Conservation (phyloP, 2,329 filamentous ascomycete species). For the Mycogone perniciosa region DNA sequence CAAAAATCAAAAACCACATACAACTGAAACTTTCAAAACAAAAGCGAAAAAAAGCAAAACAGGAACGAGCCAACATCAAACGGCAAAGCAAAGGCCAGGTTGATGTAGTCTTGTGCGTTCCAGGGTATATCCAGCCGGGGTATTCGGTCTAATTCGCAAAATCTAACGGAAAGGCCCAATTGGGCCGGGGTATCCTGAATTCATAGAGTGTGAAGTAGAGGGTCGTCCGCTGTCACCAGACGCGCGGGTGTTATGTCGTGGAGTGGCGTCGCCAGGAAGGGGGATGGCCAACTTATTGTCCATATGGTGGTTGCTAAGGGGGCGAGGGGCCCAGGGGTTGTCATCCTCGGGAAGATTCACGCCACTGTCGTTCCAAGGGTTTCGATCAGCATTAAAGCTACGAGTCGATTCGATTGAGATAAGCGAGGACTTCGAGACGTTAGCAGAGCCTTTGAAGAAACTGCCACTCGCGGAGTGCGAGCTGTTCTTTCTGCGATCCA, state of each 20-base stretch:
- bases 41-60: conserved; percentile 17
- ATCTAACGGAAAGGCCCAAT: conserved; percentile 87
- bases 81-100: conserved; percentile 25
- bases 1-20: conserved; percentile 15
- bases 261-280: conserved; percentile 73
- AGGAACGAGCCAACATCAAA: conserved; percentile 14
- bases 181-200: conserved; percentile 92
- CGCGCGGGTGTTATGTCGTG: conserved; percentile 74
- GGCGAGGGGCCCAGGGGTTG: conserved; percentile 56
- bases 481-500: conserved; percentile 91
- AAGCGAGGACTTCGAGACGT: conserved; percentile 89
- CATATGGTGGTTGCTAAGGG: conserved; percentile 59
- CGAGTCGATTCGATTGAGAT: conserved; percentile 94
- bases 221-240: conserved; percentile 89
- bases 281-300: conserved; percentile 58
- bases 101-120: conserved; percentile 45
- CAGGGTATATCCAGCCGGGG: conserved; percentile 61
- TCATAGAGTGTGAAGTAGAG: conserved; percentile 89
- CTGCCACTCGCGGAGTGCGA: conserved; percentile 73
- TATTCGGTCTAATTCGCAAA: conserved; percentile 46
- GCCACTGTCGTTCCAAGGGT: conserved; percentile 96
- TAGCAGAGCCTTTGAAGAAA: conserved; percentile 88
- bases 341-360: conserved; percentile 92
- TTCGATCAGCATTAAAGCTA: conserved; percentile 83
- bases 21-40: conserved; percentile 13